Evolutionary conservation across 2,329 filamentous ascomycete genomes (phyloP).

Genomic region (Fusarium sp.): DNA sequence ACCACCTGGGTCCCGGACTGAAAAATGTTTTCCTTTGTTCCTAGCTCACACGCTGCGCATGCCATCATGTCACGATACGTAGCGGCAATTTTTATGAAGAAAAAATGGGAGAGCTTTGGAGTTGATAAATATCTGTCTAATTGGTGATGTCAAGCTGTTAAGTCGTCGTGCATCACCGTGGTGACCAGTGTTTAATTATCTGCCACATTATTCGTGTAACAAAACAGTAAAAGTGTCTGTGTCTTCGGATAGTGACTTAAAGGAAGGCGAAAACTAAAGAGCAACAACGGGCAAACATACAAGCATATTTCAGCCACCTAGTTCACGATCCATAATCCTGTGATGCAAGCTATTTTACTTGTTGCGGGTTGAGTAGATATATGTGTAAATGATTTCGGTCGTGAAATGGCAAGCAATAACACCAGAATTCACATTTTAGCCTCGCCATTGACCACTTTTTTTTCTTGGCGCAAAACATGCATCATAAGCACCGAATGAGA

Average conservation of each 20-base stretch:
- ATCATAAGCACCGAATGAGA: background rate
- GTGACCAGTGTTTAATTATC: background rate
- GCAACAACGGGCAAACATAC: background rate
- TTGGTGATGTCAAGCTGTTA: conserved; percentile 49
- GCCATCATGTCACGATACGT: conserved; percentile 52
- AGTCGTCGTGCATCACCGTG: background rate
- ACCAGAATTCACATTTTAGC: background rate
- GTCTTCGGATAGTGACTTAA: background rate
- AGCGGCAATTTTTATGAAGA: conserved; percentile 51
- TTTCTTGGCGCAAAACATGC: conserved; percentile 11
- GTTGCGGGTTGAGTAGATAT: background rate
- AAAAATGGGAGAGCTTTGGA: conserved; percentile 55
- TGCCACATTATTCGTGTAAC: background rate
- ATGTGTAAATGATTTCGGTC: background rate
- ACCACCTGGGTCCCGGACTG: conserved; percentile 37
- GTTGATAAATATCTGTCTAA: conserved; percentile 53
- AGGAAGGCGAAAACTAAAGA: background rate
- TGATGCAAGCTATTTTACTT: too few relatives aligned
- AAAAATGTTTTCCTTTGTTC: conserved; percentile 56
- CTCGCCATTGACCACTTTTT: conserved; percentile 30
- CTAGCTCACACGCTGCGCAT: conserved; percentile 52
- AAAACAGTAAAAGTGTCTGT: background rate
- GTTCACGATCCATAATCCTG: too few relatives aligned
- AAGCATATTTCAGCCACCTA: background rate
- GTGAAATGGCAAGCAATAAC: conserved; percentile 11